Evolutionary conservation across 2,329 filamentous ascomycete species (phyloP).

Genomic region (Rhynchosporium graminicola): DNA sequence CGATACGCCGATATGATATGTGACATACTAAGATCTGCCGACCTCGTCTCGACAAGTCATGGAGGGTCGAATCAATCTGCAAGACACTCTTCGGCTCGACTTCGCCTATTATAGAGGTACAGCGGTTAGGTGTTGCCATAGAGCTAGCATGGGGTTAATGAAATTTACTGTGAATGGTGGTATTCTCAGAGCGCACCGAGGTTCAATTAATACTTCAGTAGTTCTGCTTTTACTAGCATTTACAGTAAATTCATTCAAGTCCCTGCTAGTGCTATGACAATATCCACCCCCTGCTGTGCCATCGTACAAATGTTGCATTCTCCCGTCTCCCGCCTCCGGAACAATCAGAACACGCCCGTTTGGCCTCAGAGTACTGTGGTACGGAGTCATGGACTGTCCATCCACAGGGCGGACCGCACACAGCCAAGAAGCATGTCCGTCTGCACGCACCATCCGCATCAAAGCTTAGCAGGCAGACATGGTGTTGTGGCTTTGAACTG

Average conservation of each 20-base stretch:
- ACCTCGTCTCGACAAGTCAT: slow-evolving; percentile 1
- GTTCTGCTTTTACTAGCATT: too few relatives aligned
- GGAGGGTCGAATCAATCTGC: not conserved
- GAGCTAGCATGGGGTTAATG: too few relatives aligned
- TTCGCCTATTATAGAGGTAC: not conserved
- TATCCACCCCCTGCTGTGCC: too few relatives aligned
- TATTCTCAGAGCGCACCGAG: too few relatives aligned
- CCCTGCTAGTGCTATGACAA: too few relatives aligned
- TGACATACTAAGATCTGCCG: not conserved
- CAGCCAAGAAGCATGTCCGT: not conserved
- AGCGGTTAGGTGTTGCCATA: too few relatives aligned
- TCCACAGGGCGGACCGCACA: not conserved
- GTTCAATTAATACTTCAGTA: too few relatives aligned
- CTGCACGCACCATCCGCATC: slow-evolving; percentile 4
- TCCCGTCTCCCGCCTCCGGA: slow-evolving; percentile 8
- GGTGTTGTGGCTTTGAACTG: not conserved
- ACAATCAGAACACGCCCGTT: not conserved
- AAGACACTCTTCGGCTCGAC: not conserved
- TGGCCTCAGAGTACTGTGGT: not conserved
- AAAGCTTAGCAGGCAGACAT: slow-evolving; percentile 8
- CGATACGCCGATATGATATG: not conserved
- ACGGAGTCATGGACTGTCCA: not conserved
- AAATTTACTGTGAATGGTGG: too few relatives aligned
- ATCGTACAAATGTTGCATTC: not conserved
- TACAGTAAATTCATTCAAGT: too few relatives aligned